Base-by-base conservation (phyloP, 768 basidiomycete species). In the Phanerochaete carnosa region DNA sequence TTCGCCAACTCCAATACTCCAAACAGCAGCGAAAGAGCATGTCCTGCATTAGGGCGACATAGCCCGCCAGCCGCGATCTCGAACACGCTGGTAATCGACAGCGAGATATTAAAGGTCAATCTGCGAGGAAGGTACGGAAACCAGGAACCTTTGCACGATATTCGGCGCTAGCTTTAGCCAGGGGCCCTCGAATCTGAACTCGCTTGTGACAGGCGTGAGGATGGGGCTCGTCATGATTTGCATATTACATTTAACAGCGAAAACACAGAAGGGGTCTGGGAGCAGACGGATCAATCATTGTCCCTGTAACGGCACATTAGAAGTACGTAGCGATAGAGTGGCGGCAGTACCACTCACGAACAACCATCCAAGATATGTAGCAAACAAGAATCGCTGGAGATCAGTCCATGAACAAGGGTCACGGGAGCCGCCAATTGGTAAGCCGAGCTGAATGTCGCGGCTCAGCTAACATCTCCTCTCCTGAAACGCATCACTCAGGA, bases 1-100 rank as follows among this genome's bases (percentile, higher is more conserved):
- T 55, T 89, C 89, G 29, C 88, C 88, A 5, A 88, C 88, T 1
- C 88, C 88, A n/a, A 88, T 74, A 23, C 83, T 82, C 78, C 85
- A 83, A 2, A 83, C 73, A 0, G 85, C 80, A 0, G 81, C 73
- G 29, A 87, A 73, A 4, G 81, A 75, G 54, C 80, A 80, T 25
- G 88, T 70, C 2, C 83, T 72, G 43, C n/a, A 80, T 61, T 54
- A 73, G 81, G 65, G 82, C 80, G 0, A 82, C 78, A 0, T 86
- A 80, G 39, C 2, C 79, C 85, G 19, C 87, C 88, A 39, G 85
- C 83, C 1, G 85, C 77, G 15, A 83, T 70, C 1, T 86, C 86
- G 62, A 91, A 90, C 2, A 87, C 75, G 0, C 82, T 84, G 0
- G 84, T 80, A 60, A 91, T 80, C 52, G 89, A 75, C 2, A 91